Conservation (phyloP, 2,329 filamentous ascomycete species). For the Arthrobotrys iridis region DNA sequence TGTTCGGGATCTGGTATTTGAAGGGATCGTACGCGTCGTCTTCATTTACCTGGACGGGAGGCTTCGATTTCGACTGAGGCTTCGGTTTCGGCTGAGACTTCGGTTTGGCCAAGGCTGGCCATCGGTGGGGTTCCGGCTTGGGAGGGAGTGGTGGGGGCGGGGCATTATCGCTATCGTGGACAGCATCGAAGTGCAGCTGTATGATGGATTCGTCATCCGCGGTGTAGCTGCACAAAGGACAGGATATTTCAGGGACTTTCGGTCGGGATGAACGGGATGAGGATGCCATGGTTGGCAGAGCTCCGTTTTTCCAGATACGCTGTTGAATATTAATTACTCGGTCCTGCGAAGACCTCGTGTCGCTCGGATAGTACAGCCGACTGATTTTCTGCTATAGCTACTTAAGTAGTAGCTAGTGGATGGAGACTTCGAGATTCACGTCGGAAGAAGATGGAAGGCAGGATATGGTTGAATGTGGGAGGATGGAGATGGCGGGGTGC, state of each 20-base stretch:
- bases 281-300: conserved; percentile 42
- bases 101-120: neutral
- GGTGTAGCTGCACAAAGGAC: conserved; percentile 38
- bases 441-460: conserved; percentile 4
- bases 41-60: neutral
- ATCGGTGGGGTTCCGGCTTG: conserved; percentile 4
- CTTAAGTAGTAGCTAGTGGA: neutral
- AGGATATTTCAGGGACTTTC: conserved; percentile 22
- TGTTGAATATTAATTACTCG: neutral
- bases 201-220: conserved; percentile 40
- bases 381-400: neutral
- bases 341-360: neutral
- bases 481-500: conserved; percentile 19
- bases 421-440: neutral
- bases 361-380: neutral
- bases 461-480: neutral
- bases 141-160: conserved; percentile 18
- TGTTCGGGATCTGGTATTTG: conserved; percentile 44
- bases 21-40: conserved; percentile 43
- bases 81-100: neutral
- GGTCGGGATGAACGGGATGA: conserved; percentile 7
- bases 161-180: conserved; percentile 22
- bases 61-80: neutral
- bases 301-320: neutral
- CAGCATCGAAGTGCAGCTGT: conserved; percentile 38